phyloP scores from a whole-genome alignment of 176 grass and related monocot species.

The Alloteropsis semialata region DNA sequence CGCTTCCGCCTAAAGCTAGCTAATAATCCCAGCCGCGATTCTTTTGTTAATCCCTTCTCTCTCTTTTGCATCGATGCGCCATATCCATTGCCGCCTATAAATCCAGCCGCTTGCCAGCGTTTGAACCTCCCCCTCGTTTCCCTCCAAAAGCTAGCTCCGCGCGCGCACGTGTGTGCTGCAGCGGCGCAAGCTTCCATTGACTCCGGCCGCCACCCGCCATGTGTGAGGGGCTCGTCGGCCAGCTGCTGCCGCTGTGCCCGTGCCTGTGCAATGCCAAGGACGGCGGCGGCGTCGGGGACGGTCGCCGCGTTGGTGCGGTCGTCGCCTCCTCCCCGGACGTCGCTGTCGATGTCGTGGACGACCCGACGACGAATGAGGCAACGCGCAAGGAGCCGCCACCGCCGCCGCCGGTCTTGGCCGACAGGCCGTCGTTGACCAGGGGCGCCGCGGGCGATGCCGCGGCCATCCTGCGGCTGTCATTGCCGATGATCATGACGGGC shows the following conservation, averaged over 20 bases:
- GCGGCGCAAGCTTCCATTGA: background rate
- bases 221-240: slow-evolving; percentile 34
- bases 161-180: slow-evolving; percentile 6
- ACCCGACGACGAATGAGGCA: background rate
- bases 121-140: slow-evolving; percentile 19
- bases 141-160: slow-evolving; percentile 30
- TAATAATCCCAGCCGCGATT: background rate
- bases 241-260: slow-evolving; percentile 5
- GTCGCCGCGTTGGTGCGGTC: background rate
- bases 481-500: slow-evolving; percentile 87
- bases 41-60: background rate
- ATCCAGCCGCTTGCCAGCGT: background rate
- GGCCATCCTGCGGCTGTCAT: slow-evolving; percentile 37
- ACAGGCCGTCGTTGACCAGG: slow-evolving; percentile 27
- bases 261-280: slow-evolving; percentile 36
- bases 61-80: slow-evolving; percentile 38
- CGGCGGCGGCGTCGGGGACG: background rate
- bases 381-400: background rate
- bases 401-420: slow-evolving; percentile 15
- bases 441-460: slow-evolving; percentile 10
- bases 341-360: background rate
- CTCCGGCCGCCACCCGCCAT: slow-evolving; percentile 30
- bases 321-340: background rate
- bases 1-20: slow-evolving; percentile 1
- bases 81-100: slow-evolving; percentile 37